Base-by-base conservation (phyloP, 1,284 basidiomycete genomes). In the Calocybe gambosa region DNA sequence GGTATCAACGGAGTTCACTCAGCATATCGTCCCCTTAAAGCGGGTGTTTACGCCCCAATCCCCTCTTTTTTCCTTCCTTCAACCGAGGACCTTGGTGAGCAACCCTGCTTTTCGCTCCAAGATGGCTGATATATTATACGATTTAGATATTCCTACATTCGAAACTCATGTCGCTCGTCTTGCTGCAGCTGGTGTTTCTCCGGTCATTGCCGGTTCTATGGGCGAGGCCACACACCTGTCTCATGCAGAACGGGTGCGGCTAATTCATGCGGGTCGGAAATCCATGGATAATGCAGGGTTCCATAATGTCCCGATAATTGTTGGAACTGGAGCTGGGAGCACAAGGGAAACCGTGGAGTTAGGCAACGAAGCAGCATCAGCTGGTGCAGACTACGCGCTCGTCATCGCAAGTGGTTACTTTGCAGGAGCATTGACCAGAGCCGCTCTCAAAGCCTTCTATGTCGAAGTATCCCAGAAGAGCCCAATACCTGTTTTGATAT, bases 321-420 rank as follows among this genome's bases (percentile, higher is more conserved):
- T 81, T 47, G 92, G 92, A 28, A 89, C 89, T 1, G 91, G 92
- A 25, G 77, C 77, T 26, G 87, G 82, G 34, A 88, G 86, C 62
- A 90, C 89, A 13, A 77, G 87, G 44, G 89, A 89, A 58, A 90
- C 89, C 18, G 71, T 93, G 35, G 72, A 82, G 50, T 70, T 93
- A 26, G 79, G 78, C 48, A 70, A 77, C 38, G 80, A 85, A 59
- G 89, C 90, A 15, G 89, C 88, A 19, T 70, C 70, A 13, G 86
- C 88, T 25, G 89, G 91, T 20, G 91, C 91, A 9, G 90, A 94
- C 65, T 85, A 82, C 52, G 78, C 74, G 21, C 92, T 94, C 50
- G 88, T 92, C 55, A 93, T 94, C 57, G 68, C 75, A 23, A 86
- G 87, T 55, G 91, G 90, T 39, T 94, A 93, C 70, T 95, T 85